phyloP scores from a whole-genome alignment of 2,329 filamentous ascomycete species.

The Clonostachys rosea region DNA sequence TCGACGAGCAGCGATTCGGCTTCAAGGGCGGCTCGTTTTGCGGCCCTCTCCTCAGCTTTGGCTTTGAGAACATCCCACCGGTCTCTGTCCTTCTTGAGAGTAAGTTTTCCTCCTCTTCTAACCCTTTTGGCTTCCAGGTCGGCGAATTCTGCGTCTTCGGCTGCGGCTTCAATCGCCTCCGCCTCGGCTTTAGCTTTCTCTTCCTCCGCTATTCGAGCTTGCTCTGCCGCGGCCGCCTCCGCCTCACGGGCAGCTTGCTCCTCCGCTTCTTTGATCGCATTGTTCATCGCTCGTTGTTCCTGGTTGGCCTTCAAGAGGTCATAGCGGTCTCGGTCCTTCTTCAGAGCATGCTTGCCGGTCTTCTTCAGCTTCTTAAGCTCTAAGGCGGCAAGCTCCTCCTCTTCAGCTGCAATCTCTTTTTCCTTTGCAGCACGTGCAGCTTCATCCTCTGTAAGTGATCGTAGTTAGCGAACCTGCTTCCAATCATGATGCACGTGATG shows the following conservation, averaged over 20 bases:
- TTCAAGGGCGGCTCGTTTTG: background rate
- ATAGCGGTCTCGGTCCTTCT: conserved; percentile 18
- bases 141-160: conserved; percentile 15
- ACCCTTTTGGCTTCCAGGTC: conserved; percentile 11
- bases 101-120: conserved; percentile 26
- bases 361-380: conserved; percentile 20
- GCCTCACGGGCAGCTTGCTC: conserved; percentile 16
- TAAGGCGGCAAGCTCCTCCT: conserved; percentile 12
- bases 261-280: conserved; percentile 12
- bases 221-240: conserved; percentile 17
- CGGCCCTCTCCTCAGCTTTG: background rate
- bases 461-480: background rate
- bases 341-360: conserved; percentile 9
- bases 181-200: conserved; percentile 7
- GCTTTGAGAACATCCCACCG: background rate
- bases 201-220: conserved; percentile 6
- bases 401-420: conserved; percentile 11
- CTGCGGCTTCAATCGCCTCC: conserved; percentile 12
- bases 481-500: no score
- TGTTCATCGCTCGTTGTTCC: conserved; percentile 8
- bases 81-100: conserved; percentile 15
- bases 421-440: conserved; percentile 38
- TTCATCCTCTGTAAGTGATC: conserved; percentile 23
- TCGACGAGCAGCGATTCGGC: background rate
- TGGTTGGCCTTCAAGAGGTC: conserved; percentile 10